These are phyloP conservation scores for Aspergillus tubingensis DNA, from an alignment of 2,329 filamentous ascomycete genomes.

Conservation along the genomic window DNA sequence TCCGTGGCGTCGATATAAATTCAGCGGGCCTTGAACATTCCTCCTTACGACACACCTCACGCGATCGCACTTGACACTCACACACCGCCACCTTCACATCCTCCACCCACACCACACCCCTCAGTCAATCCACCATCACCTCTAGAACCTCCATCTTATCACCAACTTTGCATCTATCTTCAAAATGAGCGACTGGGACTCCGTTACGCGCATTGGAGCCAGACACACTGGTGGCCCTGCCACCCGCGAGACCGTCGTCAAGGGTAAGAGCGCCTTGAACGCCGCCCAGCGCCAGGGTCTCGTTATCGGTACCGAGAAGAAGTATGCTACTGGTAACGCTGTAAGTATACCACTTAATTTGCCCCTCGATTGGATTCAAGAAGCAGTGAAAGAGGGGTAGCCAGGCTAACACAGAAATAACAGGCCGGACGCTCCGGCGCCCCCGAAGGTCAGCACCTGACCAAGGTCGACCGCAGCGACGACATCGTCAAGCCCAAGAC, in stretches of 20 bases:
- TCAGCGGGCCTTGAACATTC: conserved; percentile 27
- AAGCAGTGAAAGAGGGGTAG: not conserved
- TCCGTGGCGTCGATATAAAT: conserved; percentile 44
- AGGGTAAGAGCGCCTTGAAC: conserved; percentile 81
- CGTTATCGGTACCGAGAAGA: conserved; percentile 88
- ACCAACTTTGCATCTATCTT: conserved; percentile 5
- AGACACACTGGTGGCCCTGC: conserved; percentile 68
- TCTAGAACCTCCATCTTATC: not conserved
- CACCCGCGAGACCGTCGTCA: conserved; percentile 82
- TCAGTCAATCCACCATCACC: not conserved
- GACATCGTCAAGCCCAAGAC: conserved; percentile 98
- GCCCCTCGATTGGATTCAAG: not conserved
- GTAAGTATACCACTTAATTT: conserved; percentile 56
- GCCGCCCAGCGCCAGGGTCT: conserved; percentile 80
- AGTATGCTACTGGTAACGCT: conserved; percentile 73
- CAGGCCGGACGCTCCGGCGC: conserved; percentile 50
- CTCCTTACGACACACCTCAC: conserved; percentile 28
- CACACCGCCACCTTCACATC: conserved; percentile 16
- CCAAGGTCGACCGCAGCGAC: conserved; percentile 95
- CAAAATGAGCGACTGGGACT: conserved; percentile 79
- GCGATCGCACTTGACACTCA: conserved; percentile 26
- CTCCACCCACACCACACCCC: conserved; percentile 6
- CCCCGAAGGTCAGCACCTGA: conserved; percentile 87
- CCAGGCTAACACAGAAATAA: conserved; percentile 15
- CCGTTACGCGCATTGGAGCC: conserved; percentile 89